These are phyloP conservation scores for Wickerhamomyces rabaulensis DNA, from an alignment of 805 yeast species.

Conservation along the genomic window DNA sequence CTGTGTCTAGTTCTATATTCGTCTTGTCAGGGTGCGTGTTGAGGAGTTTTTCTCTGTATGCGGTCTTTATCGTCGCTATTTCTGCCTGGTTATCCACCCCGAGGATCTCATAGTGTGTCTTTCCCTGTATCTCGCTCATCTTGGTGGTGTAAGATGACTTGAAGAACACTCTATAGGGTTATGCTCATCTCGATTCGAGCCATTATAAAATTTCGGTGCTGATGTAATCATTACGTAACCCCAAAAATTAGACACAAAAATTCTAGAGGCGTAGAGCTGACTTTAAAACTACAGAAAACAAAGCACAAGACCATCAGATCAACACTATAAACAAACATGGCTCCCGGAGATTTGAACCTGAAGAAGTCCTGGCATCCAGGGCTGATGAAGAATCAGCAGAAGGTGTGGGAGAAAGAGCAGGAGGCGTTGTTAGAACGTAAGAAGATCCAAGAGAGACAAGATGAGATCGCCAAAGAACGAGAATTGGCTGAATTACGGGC, in stretches of 20 bases:
- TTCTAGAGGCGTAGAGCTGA: no score
- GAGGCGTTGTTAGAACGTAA: slow-evolving; percentile 66
- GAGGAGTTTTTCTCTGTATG: slow-evolving; percentile 60
- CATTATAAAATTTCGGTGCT: background rate
- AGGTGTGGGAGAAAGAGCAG: slow-evolving; percentile 81
- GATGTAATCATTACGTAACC: background rate
- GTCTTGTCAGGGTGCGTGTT: slow-evolving; percentile 77
- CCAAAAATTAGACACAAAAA: no score
- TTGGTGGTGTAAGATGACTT: no score
- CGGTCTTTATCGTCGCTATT: slow-evolving; percentile 43
- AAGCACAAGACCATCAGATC: no score
- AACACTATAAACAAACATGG: slow-evolving; percentile 24
- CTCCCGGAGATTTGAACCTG: slow-evolving; percentile 78
- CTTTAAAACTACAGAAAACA: no score
- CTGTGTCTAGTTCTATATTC: slow-evolving; percentile 8
- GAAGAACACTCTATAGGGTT: no score
- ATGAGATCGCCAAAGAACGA: slow-evolving; percentile 57
- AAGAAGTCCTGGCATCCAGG: slow-evolving; percentile 98
- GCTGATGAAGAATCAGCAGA: slow-evolving; percentile 73
- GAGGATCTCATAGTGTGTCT: slow-evolving; percentile 53
- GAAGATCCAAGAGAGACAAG: slow-evolving; percentile 54
- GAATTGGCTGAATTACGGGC: slow-evolving; percentile 52
- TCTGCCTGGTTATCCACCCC: slow-evolving; percentile 39
- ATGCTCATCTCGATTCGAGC: background rate
- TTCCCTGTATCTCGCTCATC: slow-evolving; percentile 10